Evolutionary conservation across 2,329 filamentous ascomycete genomes (phyloP).

Genomic region (Trichophyton simii): DNA sequence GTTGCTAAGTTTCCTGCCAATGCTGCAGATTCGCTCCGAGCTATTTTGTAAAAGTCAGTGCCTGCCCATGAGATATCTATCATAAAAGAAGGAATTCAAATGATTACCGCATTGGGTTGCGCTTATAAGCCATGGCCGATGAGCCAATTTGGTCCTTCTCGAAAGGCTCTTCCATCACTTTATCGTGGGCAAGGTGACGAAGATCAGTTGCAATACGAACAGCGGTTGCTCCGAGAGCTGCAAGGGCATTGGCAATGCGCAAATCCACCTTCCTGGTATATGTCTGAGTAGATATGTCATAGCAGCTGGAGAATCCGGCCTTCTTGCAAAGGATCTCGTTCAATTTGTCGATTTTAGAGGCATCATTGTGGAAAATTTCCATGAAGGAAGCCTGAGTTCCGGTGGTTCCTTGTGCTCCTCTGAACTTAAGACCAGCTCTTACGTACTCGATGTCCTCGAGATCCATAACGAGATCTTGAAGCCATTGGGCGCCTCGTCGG

Average conservation of each 20-base stretch:
- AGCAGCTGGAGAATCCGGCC: slow-evolving; percentile 50
- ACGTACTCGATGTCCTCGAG: slow-evolving; percentile 59
- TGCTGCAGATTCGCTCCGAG: slow-evolving; percentile 48
- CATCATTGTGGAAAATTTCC: slow-evolving; percentile 51
- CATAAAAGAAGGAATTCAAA: not conserved
- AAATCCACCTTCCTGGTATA: slow-evolving; percentile 75
- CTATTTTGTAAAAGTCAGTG: not conserved
- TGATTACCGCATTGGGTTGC: slow-evolving; percentile 37
- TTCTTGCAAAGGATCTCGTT: slow-evolving; percentile 53
- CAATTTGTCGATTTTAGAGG: slow-evolving; percentile 48
- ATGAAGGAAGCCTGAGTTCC: slow-evolving; percentile 70
- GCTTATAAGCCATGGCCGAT: slow-evolving; percentile 56
- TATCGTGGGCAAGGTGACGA: slow-evolving; percentile 58
- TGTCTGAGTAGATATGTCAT: slow-evolving; percentile 58
- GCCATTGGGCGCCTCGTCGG: slow-evolving; percentile 59
- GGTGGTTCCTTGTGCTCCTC: slow-evolving; percentile 59
- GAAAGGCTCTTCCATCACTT: slow-evolving; percentile 78
- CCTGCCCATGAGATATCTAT: not conserved
- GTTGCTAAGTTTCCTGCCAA: slow-evolving; percentile 45
- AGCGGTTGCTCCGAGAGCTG: slow-evolving; percentile 61
- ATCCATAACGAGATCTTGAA: slow-evolving; percentile 64
- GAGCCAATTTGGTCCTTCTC: slow-evolving; percentile 67
- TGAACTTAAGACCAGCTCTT: slow-evolving; percentile 57
- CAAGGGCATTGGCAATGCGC: slow-evolving; percentile 66
- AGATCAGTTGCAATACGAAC: slow-evolving; percentile 65